These are phyloP conservation scores for Lablab purpureus DNA, from an alignment of 306 rosid species.

Conservation along the genomic window DNA sequence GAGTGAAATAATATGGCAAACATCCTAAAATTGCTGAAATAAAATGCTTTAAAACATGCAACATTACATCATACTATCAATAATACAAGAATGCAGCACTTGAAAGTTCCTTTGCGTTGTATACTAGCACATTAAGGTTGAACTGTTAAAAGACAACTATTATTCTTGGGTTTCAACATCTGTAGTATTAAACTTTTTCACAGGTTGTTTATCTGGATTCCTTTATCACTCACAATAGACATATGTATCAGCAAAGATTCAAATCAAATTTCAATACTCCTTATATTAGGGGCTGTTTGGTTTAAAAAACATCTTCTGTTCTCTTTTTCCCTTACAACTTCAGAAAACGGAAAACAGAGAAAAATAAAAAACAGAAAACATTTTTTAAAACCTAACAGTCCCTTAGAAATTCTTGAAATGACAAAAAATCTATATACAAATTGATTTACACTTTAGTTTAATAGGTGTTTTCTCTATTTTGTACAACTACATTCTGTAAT, in stretches of 20 bases:
- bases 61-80: conserved; percentile 14
- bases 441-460: neutral
- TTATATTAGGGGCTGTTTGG: neutral
- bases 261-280: neutral
- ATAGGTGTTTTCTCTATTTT: conserved; percentile 15
- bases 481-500: conserved; percentile 17
- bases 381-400: neutral
- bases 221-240: neutral
- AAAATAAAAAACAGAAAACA: neutral
- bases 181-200: neutral
- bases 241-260: conserved; percentile 12
- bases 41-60: conserved; percentile 34
- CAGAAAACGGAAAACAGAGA: neutral
- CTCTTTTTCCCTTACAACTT: neutral
- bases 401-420: neutral
- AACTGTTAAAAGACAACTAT: conserved; percentile 6
- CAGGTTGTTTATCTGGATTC: neutral
- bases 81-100: conserved; percentile 9
- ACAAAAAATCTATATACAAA: neutral
- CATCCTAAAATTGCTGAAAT: conserved; percentile 34
- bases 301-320: neutral
- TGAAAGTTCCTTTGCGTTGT: conserved; percentile 8
- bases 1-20: neutral
- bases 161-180: conserved; percentile 23
- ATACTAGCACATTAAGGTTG: conserved; percentile 20